Conservation (phyloP, 306 rosid species). For the Quillaja saponaria region DNA sequence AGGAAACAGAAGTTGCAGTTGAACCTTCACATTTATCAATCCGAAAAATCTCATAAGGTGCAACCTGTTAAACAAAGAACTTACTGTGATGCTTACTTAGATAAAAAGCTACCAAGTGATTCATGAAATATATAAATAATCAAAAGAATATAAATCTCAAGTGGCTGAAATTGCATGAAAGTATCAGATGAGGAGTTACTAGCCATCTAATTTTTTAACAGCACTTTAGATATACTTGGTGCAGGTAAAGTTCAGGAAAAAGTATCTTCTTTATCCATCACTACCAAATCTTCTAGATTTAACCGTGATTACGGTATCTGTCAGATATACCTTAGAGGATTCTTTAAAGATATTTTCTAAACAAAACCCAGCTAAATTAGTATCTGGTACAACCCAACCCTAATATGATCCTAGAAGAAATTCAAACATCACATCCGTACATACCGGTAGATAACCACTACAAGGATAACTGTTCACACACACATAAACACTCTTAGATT, state of each 20-base stretch:
- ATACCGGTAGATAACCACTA: not conserved
- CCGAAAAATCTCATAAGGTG: conserved; percentile 70
- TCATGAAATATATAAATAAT: conserved; percentile 14
- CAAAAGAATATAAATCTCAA: conserved; percentile 11
- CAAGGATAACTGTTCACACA: not conserved
- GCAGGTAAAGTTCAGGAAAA: conserved; percentile 15
- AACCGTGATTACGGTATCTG: conserved; percentile 9
- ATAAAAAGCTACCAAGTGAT: conserved; percentile 12
- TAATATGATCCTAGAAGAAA: conserved; percentile 6
- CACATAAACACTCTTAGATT: conserved; percentile 1
- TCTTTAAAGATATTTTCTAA: conserved; percentile 1
- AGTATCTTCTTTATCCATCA: not conserved
- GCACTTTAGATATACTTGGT: conserved; percentile 8
- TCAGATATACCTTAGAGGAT: not conserved
- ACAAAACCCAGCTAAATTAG: conserved; percentile 9
- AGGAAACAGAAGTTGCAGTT: conserved; percentile 40
- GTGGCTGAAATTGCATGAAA: conserved; percentile 4
- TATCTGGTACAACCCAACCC: conserved; percentile 17
- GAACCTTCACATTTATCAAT: conserved; percentile 69
- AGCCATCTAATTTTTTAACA: conserved; percentile 2
- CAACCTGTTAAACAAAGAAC: conserved; percentile 53
- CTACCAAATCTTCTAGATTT: conserved; percentile 9
- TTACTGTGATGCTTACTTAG: too few relatives aligned
- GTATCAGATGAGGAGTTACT: not conserved
- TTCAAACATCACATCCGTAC: conserved; percentile 12